Conservation (phyloP, 139 green algal genomes). For the Chlamydomonas applanata region DNA sequence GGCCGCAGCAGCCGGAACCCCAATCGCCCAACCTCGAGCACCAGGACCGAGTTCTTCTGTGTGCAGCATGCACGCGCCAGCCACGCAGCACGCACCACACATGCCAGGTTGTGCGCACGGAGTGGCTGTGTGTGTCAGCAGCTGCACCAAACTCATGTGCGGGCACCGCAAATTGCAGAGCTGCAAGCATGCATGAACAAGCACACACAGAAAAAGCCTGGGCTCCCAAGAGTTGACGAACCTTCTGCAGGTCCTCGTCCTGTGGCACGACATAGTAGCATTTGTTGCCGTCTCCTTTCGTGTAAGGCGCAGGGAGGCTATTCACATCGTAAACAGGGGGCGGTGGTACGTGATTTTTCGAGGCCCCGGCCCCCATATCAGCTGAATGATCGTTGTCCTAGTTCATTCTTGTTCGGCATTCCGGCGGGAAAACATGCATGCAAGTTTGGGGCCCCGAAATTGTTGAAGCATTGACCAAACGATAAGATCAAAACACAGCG, state of each 20-base stretch:
- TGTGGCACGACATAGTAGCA: constrained; percentile 23
- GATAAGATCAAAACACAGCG: no score
- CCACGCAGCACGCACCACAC: no score
- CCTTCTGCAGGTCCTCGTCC: constrained; percentile 23
- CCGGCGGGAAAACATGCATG: no score
- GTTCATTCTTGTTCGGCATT: no score
- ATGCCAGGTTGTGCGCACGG: background rate
- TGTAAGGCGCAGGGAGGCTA: background rate
- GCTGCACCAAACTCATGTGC: no score
- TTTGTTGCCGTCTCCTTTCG: background rate
- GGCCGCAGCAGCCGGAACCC: constrained; percentile 39
- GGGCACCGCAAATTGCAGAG: background rate
- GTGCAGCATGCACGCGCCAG: no score
- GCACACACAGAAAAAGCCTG: no score
- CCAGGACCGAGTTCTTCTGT: constrained; percentile 17
- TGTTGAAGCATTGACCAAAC: no score
- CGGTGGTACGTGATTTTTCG: background rate
- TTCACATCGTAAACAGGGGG: background rate
- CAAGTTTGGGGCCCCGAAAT: no score
- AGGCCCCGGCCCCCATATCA: constrained; percentile 1
- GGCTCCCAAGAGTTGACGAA: background rate
- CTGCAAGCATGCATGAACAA: no score
- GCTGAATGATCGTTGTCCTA: background rate
- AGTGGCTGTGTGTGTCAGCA: no score
- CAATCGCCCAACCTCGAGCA: constrained; percentile 33